Percentiles rank a stretch among this genome's conserved stretches.
Conservation (phyloP, 2,329 filamentous ascomycete genomes). For the Falciphora oryzae region DNA sequence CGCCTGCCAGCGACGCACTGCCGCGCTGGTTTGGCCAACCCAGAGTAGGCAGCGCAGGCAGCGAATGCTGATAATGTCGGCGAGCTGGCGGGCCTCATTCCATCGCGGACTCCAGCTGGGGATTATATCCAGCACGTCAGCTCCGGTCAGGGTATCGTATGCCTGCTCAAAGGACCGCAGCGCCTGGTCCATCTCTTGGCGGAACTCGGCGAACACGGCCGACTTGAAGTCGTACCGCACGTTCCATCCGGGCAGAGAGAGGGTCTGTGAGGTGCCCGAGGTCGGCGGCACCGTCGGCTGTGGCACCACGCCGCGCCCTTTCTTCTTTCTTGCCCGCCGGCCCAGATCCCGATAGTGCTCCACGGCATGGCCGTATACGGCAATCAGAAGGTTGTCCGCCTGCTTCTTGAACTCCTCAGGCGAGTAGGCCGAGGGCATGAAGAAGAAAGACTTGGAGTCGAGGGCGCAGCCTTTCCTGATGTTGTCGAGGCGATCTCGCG, state of each 20-base stretch:
- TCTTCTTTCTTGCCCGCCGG: slow-evolving; percentile 87
- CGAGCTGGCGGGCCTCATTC: slow-evolving; percentile 85
- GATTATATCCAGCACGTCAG: slow-evolving; percentile 82
- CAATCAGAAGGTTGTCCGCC: slow-evolving; percentile 64
- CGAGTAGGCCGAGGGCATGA: slow-evolving; percentile 69
- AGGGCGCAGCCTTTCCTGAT: slow-evolving; percentile 75
- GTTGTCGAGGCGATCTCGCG: slow-evolving; percentile 65
- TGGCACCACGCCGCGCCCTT: slow-evolving; percentile 69
- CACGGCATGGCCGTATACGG: slow-evolving; percentile 66
- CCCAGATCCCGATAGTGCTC: slow-evolving; percentile 94
- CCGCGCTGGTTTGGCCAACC: slow-evolving; percentile 70
- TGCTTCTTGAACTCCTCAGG: slow-evolving; percentile 67
- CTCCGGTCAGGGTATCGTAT: slow-evolving; percentile 74
- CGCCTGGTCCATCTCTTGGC: slow-evolving; percentile 86
- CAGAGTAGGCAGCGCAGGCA: slow-evolving; percentile 78
- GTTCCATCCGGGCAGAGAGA: slow-evolving; percentile 86
- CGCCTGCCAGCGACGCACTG: slow-evolving; percentile 71
- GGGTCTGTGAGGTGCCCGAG: slow-evolving; percentile 73
- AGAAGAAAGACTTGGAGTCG: slow-evolving; percentile 81
- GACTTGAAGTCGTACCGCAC: slow-evolving; percentile 93
- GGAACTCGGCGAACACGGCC: slow-evolving; percentile 84
- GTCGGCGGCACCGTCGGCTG: slow-evolving; percentile 79
- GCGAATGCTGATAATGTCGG: slow-evolving; percentile 75
- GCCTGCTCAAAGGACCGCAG: slow-evolving; percentile 81
- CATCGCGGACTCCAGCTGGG: slow-evolving; percentile 86